Evolutionary conservation across 1,284 basidiomycete species (phyloP).

Genomic region (Macrocystidia cucumis): DNA sequence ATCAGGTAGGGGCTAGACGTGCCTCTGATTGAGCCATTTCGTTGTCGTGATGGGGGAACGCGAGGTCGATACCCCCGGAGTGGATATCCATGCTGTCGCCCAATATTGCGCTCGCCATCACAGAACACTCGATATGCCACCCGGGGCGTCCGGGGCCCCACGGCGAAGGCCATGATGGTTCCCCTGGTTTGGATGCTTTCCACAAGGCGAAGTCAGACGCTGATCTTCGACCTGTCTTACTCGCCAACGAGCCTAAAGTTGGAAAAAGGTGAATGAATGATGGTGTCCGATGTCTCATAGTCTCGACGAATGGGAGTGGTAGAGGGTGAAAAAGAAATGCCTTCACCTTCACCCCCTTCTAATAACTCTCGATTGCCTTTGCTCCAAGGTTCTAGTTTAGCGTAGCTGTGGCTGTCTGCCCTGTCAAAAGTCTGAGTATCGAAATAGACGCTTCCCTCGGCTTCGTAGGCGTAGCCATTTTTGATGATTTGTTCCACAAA

Average conservation of each 20-base stretch:
- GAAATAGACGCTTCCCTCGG: constrained; percentile 92
- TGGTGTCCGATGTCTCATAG: too few species aligned
- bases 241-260: constrained; percentile 47
- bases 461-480: constrained; percentile 90
- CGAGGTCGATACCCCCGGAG: constrained; percentile 93
- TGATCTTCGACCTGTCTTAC: constrained; percentile 52
- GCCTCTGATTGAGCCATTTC: constrained; percentile 98
- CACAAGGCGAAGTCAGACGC: constrained; percentile 93
- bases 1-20: constrained; percentile 11
- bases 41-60: constrained; percentile 99
- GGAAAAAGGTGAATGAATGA: constrained; percentile 1
- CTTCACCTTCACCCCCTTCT: constrained; percentile 87
- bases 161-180: constrained; percentile 93
- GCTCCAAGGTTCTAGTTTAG: constrained; percentile 95
- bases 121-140: constrained; percentile 99
- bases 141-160: constrained; percentile 98
- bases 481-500: constrained; percentile 85
- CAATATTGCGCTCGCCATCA: constrained; percentile 94
- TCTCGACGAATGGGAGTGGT: too few species aligned
- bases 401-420: constrained; percentile 66
- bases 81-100: constrained; percentile 97
- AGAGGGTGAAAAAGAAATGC: constrained; percentile 1
- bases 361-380: constrained; percentile 89
- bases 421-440: constrained; percentile 87
- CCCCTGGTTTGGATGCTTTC: constrained; percentile 98